Evolutionary conservation across 129 eudicot genomes (phyloP).

Genomic region (Apium graveolens): DNA sequence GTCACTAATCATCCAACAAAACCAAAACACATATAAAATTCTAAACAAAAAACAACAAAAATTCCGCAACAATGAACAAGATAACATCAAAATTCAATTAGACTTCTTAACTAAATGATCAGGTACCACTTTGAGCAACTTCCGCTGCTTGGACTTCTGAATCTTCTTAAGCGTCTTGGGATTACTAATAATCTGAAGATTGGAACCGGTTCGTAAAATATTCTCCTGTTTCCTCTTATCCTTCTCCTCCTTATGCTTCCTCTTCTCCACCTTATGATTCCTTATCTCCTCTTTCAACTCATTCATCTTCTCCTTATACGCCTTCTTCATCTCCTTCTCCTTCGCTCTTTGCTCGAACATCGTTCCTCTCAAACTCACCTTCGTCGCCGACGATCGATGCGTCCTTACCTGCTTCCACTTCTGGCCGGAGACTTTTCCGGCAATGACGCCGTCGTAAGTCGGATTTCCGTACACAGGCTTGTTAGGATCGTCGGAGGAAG

Average conservation of each 20-base stretch:
- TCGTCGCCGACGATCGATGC: constrained; percentile 55
- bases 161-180: constrained; percentile 87
- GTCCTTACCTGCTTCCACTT: constrained; percentile 71
- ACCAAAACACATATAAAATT: not conserved
- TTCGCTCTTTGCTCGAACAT: constrained; percentile 56
- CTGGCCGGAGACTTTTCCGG: constrained; percentile 79
- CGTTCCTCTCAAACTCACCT: constrained; percentile 47
- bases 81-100: not conserved
- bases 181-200: constrained; percentile 66
- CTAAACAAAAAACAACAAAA: not conserved
- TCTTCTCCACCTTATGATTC: constrained; percentile 41
- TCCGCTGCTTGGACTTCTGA: constrained; percentile 67
- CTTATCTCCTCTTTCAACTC: constrained; percentile 66
- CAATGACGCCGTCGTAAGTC: constrained; percentile 91
- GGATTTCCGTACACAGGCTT: constrained; percentile 73
- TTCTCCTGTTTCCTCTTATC: constrained; percentile 47
- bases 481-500: constrained; percentile 57
- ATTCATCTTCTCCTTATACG: constrained; percentile 61
- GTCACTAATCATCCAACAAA: not conserved
- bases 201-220: constrained; percentile 36
- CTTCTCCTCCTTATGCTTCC: constrained; percentile 40
- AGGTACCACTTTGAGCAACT: constrained; percentile 63
- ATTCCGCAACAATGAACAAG: not conserved
- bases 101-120: constrained; percentile 41
- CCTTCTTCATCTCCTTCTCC: constrained; percentile 83